Evolutionary conservation across 2,329 filamentous ascomycete species (phyloP).

Genomic region (Pestalotiopsis sp.): DNA sequence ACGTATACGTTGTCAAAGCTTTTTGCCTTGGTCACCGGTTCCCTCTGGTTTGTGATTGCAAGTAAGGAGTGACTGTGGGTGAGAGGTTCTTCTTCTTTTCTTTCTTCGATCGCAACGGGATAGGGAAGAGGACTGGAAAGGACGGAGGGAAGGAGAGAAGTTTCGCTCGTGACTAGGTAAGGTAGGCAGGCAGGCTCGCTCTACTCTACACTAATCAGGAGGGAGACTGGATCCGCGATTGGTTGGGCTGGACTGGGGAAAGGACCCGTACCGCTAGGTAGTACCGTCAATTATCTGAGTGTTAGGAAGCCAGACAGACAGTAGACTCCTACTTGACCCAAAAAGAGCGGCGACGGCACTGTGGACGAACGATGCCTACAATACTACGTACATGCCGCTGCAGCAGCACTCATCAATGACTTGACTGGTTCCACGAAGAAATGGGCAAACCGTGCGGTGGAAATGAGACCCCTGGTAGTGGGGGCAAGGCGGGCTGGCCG

Average conservation of each 20-base stretch:
- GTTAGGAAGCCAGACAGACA: not conserved
- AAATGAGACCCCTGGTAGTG: slow-evolving; percentile 6
- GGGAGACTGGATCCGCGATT: not conserved
- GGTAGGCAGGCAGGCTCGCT: not conserved
- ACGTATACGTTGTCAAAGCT: not conserved
- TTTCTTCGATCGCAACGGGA: not conserved
- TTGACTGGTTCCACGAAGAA: not conserved
- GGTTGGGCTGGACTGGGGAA: too few relatives aligned
- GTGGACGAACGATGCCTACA: not conserved
- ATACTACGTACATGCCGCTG: not conserved
- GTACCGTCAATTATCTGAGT: not conserved
- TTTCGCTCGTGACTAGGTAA: not conserved
- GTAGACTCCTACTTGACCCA: not conserved
- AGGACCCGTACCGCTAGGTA: not conserved
- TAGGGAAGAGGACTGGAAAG: not conserved
- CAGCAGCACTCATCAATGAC: not conserved
- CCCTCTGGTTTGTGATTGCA: not conserved
- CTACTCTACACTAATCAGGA: not conserved
- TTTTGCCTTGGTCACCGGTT: not conserved
- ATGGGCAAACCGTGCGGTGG: slow-evolving; percentile 9
- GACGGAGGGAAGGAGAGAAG: not conserved
- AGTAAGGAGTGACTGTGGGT: slow-evolving; percentile 8
- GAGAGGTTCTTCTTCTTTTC: not conserved
- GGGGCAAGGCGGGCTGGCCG: not conserved
- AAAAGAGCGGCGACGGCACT: not conserved